These are phyloP conservation scores for Scleroderma bovista DNA, from an alignment of 768 basidiomycete species.

Conservation along the genomic window DNA sequence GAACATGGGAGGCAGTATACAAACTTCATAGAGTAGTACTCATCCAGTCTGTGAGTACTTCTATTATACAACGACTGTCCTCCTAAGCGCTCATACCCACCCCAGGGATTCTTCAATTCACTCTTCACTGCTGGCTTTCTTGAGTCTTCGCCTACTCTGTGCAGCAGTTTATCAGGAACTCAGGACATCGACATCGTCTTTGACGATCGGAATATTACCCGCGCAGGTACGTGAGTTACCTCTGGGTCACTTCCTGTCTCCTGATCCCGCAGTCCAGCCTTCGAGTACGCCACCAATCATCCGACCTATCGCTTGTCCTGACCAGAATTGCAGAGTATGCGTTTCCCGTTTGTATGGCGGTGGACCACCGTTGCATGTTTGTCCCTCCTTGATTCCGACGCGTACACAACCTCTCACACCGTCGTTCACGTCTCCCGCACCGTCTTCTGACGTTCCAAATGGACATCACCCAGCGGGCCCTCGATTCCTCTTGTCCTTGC, in stretches of 20 bases:
- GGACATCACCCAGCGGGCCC: slow-evolving; percentile 74
- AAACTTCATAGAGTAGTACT: slow-evolving; percentile 80
- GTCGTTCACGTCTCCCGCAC: slow-evolving; percentile 40
- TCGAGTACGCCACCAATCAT: slow-evolving; percentile 61
- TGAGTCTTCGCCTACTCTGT: slow-evolving; percentile 42
- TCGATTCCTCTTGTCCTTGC: slow-evolving; percentile 75
- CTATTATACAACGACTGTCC: not conserved
- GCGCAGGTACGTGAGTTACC: slow-evolving; percentile 55
- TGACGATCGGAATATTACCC: slow-evolving; percentile 84
- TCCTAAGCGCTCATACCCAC: slow-evolving; percentile 5
- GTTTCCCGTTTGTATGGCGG: slow-evolving; percentile 85
- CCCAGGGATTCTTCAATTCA: slow-evolving; percentile 85
- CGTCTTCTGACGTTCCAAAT: slow-evolving; percentile 31
- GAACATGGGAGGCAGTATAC: slow-evolving; percentile 70
- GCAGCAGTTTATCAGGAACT: slow-evolving; percentile 20
- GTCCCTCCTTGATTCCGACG: slow-evolving; percentile 60
- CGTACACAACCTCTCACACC: slow-evolving; percentile 66
- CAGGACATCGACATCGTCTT: slow-evolving; percentile 68
- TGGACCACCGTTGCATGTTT: slow-evolving; percentile 68
- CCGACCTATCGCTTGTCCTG: slow-evolving; percentile 2
- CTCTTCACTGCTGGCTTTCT: slow-evolving; percentile 79
- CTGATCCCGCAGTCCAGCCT: slow-evolving; percentile 46
- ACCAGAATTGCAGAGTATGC: slow-evolving; percentile 54
- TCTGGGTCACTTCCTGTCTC: not conserved
- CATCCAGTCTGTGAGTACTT: slow-evolving; percentile 69